Evolutionary conservation across 495 filamentous ascomycete species (phyloP), one percentile per base, ranked within the genome.

Genomic region (Aspergillus ostianus): DNA sequence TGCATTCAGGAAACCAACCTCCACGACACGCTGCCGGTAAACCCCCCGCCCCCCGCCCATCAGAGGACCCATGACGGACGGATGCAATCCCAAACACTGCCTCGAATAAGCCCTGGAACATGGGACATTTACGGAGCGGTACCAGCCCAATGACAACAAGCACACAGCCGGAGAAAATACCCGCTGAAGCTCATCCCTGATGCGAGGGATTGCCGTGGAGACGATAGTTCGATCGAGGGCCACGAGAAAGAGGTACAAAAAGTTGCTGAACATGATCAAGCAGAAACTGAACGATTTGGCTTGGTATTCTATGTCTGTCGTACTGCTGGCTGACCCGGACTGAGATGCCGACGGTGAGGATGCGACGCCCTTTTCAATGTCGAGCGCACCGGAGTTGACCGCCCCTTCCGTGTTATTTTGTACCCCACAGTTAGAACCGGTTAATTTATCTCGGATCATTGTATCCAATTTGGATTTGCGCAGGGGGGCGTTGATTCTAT

Each of bases 71-170:
- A 81, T 8, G 64, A 81, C 82, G 7, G 64, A 81, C 82, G 7
- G 84, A 84, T 0, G 85, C 75, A 50, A 84, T 70, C 12, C 84
- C 85, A 55, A 85, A 85, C 4, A 83, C 56, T 3, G 73, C 64
- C 0, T 72, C 75, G 5, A 72, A 44, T 1, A 73, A 49, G 7
- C 79, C 79, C 59, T 80, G 78, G 46, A 80, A 82, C 21, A 81
- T 72, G 0, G 84, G 82, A 17, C 84, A 68, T 30, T 79, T 77
- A 55, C 76, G 73, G 9, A 87, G 73, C 0, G 84, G 84, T 0
- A 85, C 73, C 46, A 83, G 73, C n/a, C 75, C 71, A 47, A 84
- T 78, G 65, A 85, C 82, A 62, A 87, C 80, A 32, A 84, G 59
- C 57, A 82, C 77, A 21, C 68, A 69, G 20, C 82, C 81, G 0